A percentile compares a stretch with the other conserved stretches of the same genome.
These are phyloP conservation scores for Glycine soja DNA, from an alignment of 306 rosid genomes.

Conservation along the genomic window DNA sequence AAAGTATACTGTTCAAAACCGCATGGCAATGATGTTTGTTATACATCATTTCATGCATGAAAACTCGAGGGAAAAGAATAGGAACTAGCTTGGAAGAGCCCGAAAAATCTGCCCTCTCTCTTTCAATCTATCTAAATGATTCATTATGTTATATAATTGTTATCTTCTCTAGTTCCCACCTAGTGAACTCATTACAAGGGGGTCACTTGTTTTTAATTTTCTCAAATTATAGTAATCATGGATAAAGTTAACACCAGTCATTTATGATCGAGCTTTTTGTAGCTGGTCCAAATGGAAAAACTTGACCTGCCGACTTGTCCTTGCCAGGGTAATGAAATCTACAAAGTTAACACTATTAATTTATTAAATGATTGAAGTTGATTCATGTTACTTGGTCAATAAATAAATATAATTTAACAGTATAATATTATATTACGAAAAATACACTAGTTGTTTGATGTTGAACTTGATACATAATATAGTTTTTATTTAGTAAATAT, in stretches of 20 bases:
- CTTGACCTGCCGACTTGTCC: not conserved
- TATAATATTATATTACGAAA: not conserved
- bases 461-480: not conserved
- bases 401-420: not conserved
- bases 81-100: not conserved
- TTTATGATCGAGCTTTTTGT: not conserved
- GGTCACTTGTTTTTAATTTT: not conserved
- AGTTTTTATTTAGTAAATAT: no score
- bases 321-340: not conserved
- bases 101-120: not conserved
- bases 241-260: not conserved
- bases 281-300: not conserved
- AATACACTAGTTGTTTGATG: not conserved
- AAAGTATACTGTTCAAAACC: not conserved
- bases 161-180: slow-evolving; percentile 11
- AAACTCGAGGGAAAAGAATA: slow-evolving; percentile 29
- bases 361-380: slow-evolving; percentile 5
- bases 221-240: not conserved
- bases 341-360: not conserved
- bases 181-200: slow-evolving; percentile 18
- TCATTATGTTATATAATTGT: not conserved
- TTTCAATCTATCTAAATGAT: not conserved
- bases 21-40: slow-evolving; percentile 32
- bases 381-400: not conserved
- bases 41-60: not conserved